Base-by-base conservation (phyloP, 2,329 filamentous ascomycete species). In the Rhynchosporium graminicola region DNA sequence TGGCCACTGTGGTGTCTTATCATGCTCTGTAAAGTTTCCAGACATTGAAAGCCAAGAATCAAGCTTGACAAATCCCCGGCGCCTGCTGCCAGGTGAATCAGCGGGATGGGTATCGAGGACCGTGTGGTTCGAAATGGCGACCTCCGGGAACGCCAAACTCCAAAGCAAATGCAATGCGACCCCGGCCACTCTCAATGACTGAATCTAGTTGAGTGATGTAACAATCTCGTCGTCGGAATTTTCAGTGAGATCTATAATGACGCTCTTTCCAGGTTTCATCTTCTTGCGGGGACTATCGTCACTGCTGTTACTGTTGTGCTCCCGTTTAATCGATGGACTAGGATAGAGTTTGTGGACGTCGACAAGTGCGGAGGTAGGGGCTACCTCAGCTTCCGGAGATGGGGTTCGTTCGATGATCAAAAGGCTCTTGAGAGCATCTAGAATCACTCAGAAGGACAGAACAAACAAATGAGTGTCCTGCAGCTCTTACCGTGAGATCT, bases 401-500 rank as follows among this genome's bases (percentile, higher is more conserved):
- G 60, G 60, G 3, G 46, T 62, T 58, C 55, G 54, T 20, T 56
- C 20, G 7, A 62, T 54, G 46, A 58, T 57, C 9, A 40, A 28
- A 15, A 62, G 60, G 31, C 36, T 40, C 40, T 58, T 58, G 15
- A 62, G 28, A n/a, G 60, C 45, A 31, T 57, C 60, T 47, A 26
- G 45, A 7, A 20, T 10, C 3, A 28, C 2, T 47, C 45, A 47
- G 45, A 26, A 20, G 20, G 26, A 47, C 28, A 26, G 45, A 47
- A 20, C 8, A 20, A 26, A 26, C 20, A 28, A 26, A 10, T 10
- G 9, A 26, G 26, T 26, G 26, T 26, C n/a, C 4, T 36, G 33
- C 6, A 20, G 4, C 9, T 36, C 50, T 20, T 62, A 70, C 70
- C 67, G 52, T 58, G 58, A 31, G 66, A 69, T 9, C 69, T 63